Conservation (phyloP, 495 filamentous ascomycete genomes). For the Aspergillus carlsbadensis region DNA sequence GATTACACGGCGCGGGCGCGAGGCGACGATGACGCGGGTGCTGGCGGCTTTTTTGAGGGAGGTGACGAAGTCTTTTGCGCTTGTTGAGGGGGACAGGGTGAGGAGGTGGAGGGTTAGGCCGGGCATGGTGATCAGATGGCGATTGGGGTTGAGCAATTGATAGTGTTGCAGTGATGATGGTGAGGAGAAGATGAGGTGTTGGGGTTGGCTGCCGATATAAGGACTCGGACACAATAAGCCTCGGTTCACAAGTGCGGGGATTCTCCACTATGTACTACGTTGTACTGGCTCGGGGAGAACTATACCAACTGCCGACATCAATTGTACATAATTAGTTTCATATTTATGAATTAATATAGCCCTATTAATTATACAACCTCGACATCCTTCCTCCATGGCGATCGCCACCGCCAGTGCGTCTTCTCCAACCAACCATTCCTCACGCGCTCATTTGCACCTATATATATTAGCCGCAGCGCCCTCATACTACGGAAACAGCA, state of each 20-base stretch:
- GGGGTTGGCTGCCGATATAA: neutral
- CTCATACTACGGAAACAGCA: neutral
- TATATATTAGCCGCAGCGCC: too few relatives aligned
- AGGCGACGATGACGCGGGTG: slow-evolving; percentile 42
- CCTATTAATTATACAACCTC: neutral
- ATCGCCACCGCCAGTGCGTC: neutral
- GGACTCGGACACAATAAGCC: neutral
- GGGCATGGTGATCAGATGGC: slow-evolving; percentile 35
- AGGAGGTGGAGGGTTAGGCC: slow-evolving; percentile 47
- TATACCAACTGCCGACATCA: too few relatives aligned
- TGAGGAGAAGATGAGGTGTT: neutral
- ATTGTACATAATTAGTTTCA: neutral
- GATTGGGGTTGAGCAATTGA: neutral
- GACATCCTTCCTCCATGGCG: neutral
- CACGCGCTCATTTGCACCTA: slow-evolving; percentile 3
- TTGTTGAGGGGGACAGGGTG: slow-evolving; percentile 27
- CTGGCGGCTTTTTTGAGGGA: slow-evolving; percentile 27
- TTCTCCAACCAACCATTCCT: neutral
- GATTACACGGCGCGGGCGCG: slow-evolving; percentile 39
- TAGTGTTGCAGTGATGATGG: neutral
- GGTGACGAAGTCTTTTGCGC: slow-evolving; percentile 22
- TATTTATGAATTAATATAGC: too few relatives aligned
- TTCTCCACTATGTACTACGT: too few relatives aligned
- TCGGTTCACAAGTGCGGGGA: neutral
- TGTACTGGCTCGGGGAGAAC: too few relatives aligned